phyloP scores from a whole-genome alignment of 1,284 basidiomycete genomes.

The Pascua sp. region DNA sequence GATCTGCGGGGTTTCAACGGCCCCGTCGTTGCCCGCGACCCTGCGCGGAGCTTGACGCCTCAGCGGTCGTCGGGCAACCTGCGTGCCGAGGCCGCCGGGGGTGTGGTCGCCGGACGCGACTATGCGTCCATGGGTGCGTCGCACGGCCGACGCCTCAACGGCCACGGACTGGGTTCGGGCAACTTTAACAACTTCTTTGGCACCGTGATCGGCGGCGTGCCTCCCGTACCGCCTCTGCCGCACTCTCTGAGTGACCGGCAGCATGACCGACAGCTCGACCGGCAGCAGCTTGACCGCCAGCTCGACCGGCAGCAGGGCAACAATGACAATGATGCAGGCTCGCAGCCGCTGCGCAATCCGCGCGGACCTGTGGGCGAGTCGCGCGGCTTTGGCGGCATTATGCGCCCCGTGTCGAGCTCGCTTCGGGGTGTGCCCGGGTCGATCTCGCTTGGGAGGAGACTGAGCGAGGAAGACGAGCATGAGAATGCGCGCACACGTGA shows the following conservation, averaged over 20 bases:
- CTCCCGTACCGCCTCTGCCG: constrained; percentile 40
- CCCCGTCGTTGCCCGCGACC: constrained; percentile 70
- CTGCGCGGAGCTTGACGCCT: constrained; percentile 71
- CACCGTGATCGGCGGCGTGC: constrained; percentile 24
- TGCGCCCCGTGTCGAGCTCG: constrained; percentile 13
- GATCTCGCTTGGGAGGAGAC: constrained; percentile 19
- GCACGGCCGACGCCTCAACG: constrained; percentile 27
- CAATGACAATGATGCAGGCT: constrained; percentile 6
- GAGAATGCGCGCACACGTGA: constrained; percentile 20
- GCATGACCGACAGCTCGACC: background rate
- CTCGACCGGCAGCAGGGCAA: background rate
- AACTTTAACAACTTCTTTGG: constrained; percentile 33
- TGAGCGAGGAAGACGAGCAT: constrained; percentile 38
- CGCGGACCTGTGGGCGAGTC: constrained; percentile 44
- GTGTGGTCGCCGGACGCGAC: constrained; percentile 52
- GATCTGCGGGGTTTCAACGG: constrained; percentile 49
- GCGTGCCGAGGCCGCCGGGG: constrained; percentile 83
- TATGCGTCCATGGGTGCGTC: constrained; percentile 40
- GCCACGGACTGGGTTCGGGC: constrained; percentile 23
- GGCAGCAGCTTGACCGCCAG: background rate
- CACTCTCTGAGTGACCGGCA: constrained; percentile 11
- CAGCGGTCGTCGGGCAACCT: constrained; percentile 87
- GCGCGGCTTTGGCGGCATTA: constrained; percentile 18
- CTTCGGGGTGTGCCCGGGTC: constrained; percentile 20
- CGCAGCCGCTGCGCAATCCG: constrained; percentile 39